Percentiles rank a stretch among this genome's conserved stretches.
Conservation (phyloP, 2,329 filamentous ascomycete species). For the Xylariaceae sp. region DNA sequence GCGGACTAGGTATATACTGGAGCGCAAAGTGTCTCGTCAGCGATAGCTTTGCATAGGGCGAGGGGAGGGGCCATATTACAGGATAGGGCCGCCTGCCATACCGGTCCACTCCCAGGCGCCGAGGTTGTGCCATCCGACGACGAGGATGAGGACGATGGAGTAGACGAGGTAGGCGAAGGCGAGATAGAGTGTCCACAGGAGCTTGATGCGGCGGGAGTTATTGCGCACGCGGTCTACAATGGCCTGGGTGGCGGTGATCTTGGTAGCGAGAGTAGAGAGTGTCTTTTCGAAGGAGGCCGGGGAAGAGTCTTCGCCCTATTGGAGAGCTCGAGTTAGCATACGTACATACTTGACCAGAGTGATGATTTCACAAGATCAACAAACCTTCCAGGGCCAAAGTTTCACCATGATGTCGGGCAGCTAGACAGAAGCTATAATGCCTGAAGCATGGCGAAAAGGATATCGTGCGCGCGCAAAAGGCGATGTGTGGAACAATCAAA, state of each 20-base stretch:
- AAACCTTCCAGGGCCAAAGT: constrained; percentile 80
- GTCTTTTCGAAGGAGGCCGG: constrained; percentile 91
- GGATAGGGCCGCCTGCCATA: constrained; percentile 70
- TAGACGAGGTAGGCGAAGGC: constrained; percentile 88
- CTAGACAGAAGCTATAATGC: neutral
- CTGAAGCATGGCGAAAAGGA: no score
- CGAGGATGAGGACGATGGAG: constrained; percentile 73
- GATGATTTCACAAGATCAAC: constrained; percentile 15
- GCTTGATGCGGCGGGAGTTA: constrained; percentile 71
- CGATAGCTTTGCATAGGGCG: neutral
- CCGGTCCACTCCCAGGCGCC: constrained; percentile 72
- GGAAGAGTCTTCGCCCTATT: constrained; percentile 71
- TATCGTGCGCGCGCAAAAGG: no score
- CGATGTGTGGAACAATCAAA: no score
- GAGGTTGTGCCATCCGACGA: constrained; percentile 80
- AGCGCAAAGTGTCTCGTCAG: constrained; percentile 9
- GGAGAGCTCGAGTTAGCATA: neutral
- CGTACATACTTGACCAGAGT: neutral
- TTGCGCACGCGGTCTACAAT: constrained; percentile 70
- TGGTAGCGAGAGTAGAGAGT: constrained; percentile 73
- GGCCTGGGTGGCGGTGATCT: constrained; percentile 72
- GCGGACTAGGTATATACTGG: constrained; percentile 76
- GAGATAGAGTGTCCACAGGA: constrained; percentile 86
- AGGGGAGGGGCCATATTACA: constrained; percentile 51
- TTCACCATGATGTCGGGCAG: constrained; percentile 61